These are phyloP conservation scores for Tulasnella sp. DNA, from an alignment of 768 basidiomycete genomes.

Conservation along the genomic window DNA sequence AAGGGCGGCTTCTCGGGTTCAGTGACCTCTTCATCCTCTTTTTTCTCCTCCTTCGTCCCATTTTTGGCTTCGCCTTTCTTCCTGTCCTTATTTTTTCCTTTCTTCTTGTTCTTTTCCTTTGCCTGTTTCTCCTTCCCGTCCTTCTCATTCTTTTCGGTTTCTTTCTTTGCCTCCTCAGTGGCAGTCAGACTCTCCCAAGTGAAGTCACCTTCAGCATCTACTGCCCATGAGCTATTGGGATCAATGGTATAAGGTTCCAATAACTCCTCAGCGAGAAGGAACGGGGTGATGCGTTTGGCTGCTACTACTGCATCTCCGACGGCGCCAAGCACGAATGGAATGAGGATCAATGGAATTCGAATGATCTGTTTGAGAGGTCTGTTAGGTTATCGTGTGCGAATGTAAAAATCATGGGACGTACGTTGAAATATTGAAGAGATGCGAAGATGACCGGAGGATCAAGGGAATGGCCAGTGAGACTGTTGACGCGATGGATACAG, in stretches of 20 bases:
- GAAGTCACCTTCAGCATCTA: slow-evolving; percentile 60
- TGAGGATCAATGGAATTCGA: slow-evolving; percentile 67
- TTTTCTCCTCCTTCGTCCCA: slow-evolving; percentile 23
- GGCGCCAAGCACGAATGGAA: slow-evolving; percentile 42
- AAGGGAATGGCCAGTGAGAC: slow-evolving; percentile 55
- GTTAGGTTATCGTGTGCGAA: too few relatives aligned
- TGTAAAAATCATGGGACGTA: too few relatives aligned
- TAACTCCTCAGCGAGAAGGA: slow-evolving; percentile 74
- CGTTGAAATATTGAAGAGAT: slow-evolving; percentile 77
- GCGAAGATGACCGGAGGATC: slow-evolving; percentile 67
- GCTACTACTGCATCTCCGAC: slow-evolving; percentile 79
- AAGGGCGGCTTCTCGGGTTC: slow-evolving; percentile 38
- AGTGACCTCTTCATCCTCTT: slow-evolving; percentile 7
- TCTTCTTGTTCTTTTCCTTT: slow-evolving; percentile 20
- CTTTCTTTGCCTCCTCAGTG: slow-evolving; percentile 28
- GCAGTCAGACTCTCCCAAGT: slow-evolving; percentile 74
- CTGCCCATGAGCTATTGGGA: slow-evolving; percentile 41
- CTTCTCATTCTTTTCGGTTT: slow-evolving; percentile 25
- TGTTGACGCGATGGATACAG: too few relatives aligned
- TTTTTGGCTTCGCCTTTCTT: slow-evolving; percentile 13
- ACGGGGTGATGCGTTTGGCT: slow-evolving; percentile 54
- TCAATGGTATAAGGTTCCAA: slow-evolving; percentile 46
- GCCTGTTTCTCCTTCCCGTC: slow-evolving; percentile 18
- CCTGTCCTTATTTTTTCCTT: slow-evolving; percentile 20
- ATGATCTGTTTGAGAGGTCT: too few relatives aligned